Conservation (phyloP, 768 basidiomycete species). For the Termitomyces sp. region DNA sequence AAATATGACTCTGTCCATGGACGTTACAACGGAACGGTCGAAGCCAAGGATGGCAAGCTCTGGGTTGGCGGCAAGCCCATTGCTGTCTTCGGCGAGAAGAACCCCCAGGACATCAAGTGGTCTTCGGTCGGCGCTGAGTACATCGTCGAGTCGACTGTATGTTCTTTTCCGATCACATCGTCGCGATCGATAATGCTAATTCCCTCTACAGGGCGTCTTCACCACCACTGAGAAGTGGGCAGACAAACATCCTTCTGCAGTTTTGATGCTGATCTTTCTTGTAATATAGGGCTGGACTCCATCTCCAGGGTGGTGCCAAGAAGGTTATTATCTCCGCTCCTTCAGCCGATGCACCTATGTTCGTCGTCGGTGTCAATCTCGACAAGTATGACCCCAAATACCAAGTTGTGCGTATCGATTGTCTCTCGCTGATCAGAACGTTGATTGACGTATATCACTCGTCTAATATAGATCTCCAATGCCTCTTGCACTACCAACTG, state of each 20-base stretch:
- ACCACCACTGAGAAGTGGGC: conserved; percentile 85
- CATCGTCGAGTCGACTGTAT: conserved; percentile 91
- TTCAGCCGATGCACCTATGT: conserved; percentile 96
- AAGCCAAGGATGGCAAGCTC: conserved; percentile 86
- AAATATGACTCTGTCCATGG: conserved; percentile 95
- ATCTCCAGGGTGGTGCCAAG: conserved; percentile 98
- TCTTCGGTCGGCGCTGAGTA: conserved; percentile 77
- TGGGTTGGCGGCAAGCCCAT: conserved; percentile 75
- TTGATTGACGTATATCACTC: not conserved
- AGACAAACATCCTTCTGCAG: not conserved
- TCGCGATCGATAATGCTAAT: not conserved
- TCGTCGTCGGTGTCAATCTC: conserved; percentile 92
- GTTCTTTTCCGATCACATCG: conserved; percentile 17
- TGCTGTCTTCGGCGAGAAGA: conserved; percentile 76
- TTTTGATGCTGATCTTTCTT: conserved; percentile 10
- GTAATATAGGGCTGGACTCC: conserved; percentile 66
- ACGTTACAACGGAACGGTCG: conserved; percentile 82
- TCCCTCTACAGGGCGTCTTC: conserved; percentile 77
- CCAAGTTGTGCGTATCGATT: conserved; percentile 59
- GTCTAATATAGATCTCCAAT: conserved; percentile 73
- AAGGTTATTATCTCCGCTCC: conserved; percentile 99
- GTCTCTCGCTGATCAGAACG: not conserved
- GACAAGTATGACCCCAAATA: conserved; percentile 86
- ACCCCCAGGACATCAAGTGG: conserved; percentile 87
- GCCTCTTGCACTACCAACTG: conserved; percentile 99